Conservation (phyloP, 164 flowering plant genomes). For the Kalanchoe fedtschenkoi region DNA sequence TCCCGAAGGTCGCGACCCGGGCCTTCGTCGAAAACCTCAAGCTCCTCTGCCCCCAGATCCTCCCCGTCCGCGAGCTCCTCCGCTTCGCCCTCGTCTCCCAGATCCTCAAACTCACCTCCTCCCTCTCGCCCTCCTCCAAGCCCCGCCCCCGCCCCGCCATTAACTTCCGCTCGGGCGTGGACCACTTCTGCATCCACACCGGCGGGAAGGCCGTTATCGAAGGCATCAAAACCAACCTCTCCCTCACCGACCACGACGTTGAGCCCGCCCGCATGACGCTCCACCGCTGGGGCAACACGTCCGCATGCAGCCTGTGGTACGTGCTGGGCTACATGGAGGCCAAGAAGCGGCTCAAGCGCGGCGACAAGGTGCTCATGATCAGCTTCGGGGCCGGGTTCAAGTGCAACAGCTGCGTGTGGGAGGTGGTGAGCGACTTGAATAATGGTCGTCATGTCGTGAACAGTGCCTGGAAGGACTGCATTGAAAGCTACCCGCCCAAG, state of each 20-base stretch:
- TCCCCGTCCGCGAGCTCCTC: constrained; percentile 42
- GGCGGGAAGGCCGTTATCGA: constrained; percentile 78
- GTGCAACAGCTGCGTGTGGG: constrained; percentile 75
- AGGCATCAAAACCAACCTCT: constrained; percentile 36
- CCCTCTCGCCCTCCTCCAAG: neutral
- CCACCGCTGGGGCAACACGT: constrained; percentile 68
- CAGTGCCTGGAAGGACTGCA: constrained; percentile 54
- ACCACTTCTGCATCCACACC: constrained; percentile 65
- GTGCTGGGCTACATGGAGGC: constrained; percentile 66
- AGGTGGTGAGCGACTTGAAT: constrained; percentile 48
- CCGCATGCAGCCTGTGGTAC: constrained; percentile 68
- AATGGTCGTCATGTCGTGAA: constrained; percentile 13
- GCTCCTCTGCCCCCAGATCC: constrained; percentile 42
- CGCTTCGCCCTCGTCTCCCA: constrained; percentile 12
- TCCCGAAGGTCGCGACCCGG: constrained; percentile 50
- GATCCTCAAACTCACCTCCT: constrained; percentile 10
- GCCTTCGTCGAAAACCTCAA: constrained; percentile 45
- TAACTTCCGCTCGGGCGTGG: constrained; percentile 46
- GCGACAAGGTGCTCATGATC: constrained; percentile 57
- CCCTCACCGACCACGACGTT: constrained; percentile 39
- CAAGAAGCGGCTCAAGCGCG: constrained; percentile 51
- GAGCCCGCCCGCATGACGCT: constrained; percentile 79
- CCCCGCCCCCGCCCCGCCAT: constrained; percentile 7
- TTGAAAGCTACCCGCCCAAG: constrained; percentile 41
- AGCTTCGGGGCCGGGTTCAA: constrained; percentile 72